phyloP scores from a whole-genome alignment of 306 rosid genomes.

The Malus sylvestris region DNA sequence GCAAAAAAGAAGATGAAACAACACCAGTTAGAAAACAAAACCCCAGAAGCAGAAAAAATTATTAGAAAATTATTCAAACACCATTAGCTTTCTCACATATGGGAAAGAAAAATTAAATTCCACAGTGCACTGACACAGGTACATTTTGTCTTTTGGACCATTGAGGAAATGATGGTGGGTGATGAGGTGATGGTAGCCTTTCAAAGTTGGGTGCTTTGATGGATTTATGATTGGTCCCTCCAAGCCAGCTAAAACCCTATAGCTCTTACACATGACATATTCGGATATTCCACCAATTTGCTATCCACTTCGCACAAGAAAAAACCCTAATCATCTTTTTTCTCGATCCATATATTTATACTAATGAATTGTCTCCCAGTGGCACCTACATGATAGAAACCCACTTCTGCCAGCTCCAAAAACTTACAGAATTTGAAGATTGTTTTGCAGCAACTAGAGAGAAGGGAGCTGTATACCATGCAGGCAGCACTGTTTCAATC shows the following conservation, averaged over 20 bases:
- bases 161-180: background rate
- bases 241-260: background rate
- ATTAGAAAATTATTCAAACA: background rate
- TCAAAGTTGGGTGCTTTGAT: background rate
- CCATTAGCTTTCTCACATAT: background rate
- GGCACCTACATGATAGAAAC: background rate
- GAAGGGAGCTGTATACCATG: background rate
- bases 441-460: background rate
- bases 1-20: conserved; percentile 2
- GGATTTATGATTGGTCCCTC: conserved; percentile 3
- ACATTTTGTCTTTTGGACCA: background rate
- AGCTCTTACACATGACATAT: background rate
- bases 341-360: background rate
- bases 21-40: background rate
- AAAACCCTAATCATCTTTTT: background rate
- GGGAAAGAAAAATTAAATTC: background rate
- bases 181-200: background rate
- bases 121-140: background rate
- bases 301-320: background rate
- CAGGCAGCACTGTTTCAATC: background rate
- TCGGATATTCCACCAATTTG: background rate
- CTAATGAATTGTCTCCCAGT: background rate
- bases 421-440: background rate
- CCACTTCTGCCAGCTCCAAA: background rate
- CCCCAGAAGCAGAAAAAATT: background rate